These are phyloP conservation scores for Fusarium verticillioides DNA, from an alignment of 2,329 filamentous ascomycete genomes.

Conservation along the genomic window DNA sequence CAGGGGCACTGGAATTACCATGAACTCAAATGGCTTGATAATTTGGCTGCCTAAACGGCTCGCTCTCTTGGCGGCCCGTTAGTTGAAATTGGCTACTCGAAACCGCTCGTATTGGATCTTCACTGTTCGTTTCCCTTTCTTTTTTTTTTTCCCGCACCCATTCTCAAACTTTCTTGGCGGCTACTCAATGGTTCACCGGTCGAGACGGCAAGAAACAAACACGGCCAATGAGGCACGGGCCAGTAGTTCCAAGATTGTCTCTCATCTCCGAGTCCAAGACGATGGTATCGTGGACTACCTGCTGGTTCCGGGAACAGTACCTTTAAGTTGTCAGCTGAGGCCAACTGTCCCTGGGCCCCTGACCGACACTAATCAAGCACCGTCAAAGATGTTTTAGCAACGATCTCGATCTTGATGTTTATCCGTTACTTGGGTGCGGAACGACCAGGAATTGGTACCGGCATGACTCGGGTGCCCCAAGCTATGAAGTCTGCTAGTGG, in stretches of 20 bases:
- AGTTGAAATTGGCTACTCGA: not conserved
- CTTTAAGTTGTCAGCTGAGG: constrained; percentile 12
- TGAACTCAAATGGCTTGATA: not conserved
- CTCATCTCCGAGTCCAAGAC: constrained; percentile 6
- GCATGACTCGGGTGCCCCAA: constrained; percentile 7
- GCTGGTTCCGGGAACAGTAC: constrained; percentile 5
- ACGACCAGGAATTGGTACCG: constrained; percentile 8
- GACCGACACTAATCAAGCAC: constrained; percentile 3
- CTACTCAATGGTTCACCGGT: not conserved
- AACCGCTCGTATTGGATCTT: not conserved
- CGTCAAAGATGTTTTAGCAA: constrained; percentile 6
- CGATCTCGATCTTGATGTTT: constrained; percentile 23
- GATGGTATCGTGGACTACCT: constrained; percentile 3
- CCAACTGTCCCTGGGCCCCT: constrained; percentile 2
- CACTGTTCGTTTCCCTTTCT: not conserved
- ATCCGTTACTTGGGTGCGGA: constrained; percentile 4
- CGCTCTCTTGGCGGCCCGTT: not conserved
- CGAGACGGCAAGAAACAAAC: not conserved
- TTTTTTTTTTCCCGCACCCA: not conserved
- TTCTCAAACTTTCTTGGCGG: not conserved
- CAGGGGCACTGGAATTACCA: not conserved
- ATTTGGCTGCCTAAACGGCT: not conserved
- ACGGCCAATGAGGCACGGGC: constrained; percentile 22
- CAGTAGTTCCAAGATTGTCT: constrained; percentile 26
- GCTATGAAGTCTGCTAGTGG: not conserved